Evolutionary conservation across 1,284 basidiomycete species (phyloP).

Genomic region (Filobasidium uniguttulatum): DNA sequence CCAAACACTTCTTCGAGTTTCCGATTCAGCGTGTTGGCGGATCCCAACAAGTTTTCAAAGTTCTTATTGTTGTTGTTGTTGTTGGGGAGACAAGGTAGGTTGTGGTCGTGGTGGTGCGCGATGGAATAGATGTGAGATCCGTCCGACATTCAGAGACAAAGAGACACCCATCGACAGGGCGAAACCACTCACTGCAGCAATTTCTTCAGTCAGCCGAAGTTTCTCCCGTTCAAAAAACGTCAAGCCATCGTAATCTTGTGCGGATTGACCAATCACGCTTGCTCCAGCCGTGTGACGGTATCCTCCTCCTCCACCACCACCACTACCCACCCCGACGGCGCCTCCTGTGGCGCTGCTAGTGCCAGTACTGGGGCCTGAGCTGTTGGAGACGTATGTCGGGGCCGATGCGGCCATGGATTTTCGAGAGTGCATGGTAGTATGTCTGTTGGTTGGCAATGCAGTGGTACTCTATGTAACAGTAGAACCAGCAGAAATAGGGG

Average conservation of each 20-base stretch:
- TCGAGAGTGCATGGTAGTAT: conserved; percentile 9
- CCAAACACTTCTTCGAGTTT: conserved; percentile 82
- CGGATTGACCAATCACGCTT: not conserved
- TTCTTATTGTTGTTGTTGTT: conserved; percentile 48
- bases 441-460: no score
- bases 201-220: conserved; percentile 32
- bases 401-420: conserved; percentile 15
- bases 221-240: conserved; percentile 34
- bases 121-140: not conserved
- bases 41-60: conserved; percentile 74
- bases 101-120: not conserved
- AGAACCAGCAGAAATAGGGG: no score
- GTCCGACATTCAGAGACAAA: no score
- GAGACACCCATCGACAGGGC: not conserved
- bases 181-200: conserved; percentile 27
- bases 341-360: not conserved
- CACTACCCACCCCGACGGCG: not conserved
- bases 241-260: conserved; percentile 1
- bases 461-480: no score
- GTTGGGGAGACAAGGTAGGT: no score
- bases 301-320: not conserved
- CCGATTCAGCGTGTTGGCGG: conserved; percentile 78
- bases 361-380: not conserved
- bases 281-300: not conserved
- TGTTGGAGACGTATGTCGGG: conserved; percentile 10